Evolutionary conservation across 441 rosid genomes (phyloP).

Genomic region (Adansonia grandidieri): DNA sequence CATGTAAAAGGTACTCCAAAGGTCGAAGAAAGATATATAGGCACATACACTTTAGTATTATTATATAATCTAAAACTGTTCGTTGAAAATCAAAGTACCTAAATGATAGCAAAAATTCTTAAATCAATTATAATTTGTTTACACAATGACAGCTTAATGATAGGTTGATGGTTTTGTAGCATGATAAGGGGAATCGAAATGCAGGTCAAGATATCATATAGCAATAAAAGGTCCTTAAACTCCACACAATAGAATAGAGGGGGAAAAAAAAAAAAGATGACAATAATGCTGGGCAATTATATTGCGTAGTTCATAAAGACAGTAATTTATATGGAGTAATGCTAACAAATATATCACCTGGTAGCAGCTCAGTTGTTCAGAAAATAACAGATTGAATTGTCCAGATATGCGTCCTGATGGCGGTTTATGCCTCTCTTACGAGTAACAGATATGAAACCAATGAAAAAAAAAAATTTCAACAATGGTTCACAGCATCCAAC

Average conservation of each 20-base stretch:
- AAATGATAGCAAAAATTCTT: background rate
- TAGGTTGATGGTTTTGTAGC: background rate
- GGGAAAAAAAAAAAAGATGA: background rate
- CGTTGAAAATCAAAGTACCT: background rate
- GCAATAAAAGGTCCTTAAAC: background rate
- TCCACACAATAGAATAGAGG: background rate
- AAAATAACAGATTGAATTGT: background rate
- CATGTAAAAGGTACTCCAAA: background rate
- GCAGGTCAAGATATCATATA: too few species aligned
- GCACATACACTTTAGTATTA: background rate
- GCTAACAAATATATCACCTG: background rate
- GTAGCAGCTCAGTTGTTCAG: background rate
- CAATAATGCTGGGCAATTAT: background rate
- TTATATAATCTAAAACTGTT: background rate
- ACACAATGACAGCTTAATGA: background rate
- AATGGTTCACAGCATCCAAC: background rate
- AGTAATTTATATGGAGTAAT: background rate
- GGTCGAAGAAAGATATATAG: background rate
- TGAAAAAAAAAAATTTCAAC: background rate
- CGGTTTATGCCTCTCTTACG: background rate
- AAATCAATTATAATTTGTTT: background rate
- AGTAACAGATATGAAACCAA: background rate
- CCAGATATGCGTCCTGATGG: background rate
- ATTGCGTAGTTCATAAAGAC: background rate
- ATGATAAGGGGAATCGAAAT: background rate